Conservation (phyloP, 1,284 basidiomycete species). For the Trametes versicolor region DNA sequence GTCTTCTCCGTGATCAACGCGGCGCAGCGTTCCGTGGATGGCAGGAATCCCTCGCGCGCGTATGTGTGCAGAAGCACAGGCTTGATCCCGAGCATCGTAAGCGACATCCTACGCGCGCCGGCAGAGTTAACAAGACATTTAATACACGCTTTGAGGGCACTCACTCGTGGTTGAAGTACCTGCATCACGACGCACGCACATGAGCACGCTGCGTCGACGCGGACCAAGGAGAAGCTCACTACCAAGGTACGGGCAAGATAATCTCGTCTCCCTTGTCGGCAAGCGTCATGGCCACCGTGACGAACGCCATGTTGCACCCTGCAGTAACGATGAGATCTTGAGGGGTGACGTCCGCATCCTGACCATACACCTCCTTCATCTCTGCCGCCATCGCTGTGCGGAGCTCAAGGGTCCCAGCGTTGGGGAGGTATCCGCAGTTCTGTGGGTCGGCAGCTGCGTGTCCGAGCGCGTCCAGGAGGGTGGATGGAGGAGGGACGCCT, state of each 20-base stretch:
- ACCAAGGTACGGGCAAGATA: constrained; percentile 85
- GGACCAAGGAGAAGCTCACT: constrained; percentile 19
- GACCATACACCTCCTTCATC: constrained; percentile 71
- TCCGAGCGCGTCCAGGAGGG: constrained; percentile 62
- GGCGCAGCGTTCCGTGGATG: constrained; percentile 59
- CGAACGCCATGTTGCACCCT: constrained; percentile 79
- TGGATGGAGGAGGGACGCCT: constrained; percentile 66
- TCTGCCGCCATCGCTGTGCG: constrained; percentile 70
- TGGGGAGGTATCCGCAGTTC: constrained; percentile 72
- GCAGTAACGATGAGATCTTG: constrained; percentile 73
- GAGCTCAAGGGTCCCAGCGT: constrained; percentile 70
- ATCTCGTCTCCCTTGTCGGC: constrained; percentile 80
- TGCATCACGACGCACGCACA: constrained; percentile 37
- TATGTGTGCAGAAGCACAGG: constrained; percentile 70
- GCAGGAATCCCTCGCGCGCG: constrained; percentile 67
- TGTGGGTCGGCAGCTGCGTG: constrained; percentile 54
- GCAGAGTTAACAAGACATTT: background rate
- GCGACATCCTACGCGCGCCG: constrained; percentile 66
- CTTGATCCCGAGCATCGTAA: constrained; percentile 73
- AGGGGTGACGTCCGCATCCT: constrained; percentile 54
- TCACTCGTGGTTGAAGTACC: constrained; percentile 84
- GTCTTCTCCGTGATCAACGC: constrained; percentile 66
- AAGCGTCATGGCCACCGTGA: constrained; percentile 69
- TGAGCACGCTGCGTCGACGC: background rate
- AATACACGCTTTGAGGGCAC: background rate